phyloP scores from a whole-genome alignment of 2,329 filamentous ascomycete genomes.

The Fusarium sororula region DNA sequence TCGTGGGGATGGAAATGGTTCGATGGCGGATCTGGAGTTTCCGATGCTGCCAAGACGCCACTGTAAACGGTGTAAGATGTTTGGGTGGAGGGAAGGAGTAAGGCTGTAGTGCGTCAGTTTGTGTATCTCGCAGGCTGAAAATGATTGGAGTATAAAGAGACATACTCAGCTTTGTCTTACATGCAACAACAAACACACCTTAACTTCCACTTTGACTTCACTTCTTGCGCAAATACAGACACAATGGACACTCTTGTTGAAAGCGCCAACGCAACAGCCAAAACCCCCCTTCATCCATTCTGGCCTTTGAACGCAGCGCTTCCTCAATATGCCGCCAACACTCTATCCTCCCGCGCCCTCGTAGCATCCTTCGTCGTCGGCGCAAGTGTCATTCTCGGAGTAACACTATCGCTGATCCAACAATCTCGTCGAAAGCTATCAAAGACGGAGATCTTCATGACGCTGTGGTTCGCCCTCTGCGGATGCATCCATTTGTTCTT shows the following conservation, averaged over 20 bases:
- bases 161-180: neutral
- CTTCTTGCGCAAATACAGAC: neutral
- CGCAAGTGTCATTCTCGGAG: conserved; percentile 64
- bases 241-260: conserved; percentile 26
- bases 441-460: conserved; percentile 63
- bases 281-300: conserved; percentile 67
- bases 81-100: neutral
- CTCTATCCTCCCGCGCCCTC: conserved; percentile 66
- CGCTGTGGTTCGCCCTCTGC: conserved; percentile 82
- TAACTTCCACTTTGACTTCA: neutral
- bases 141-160: neutral
- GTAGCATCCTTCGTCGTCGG: conserved; percentile 67
- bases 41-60: conserved; percentile 23
- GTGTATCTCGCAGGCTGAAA: neutral
- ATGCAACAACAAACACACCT: no score
- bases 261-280: conserved; percentile 6
- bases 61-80: neutral
- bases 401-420: conserved; percentile 64
- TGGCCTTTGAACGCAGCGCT: conserved; percentile 73
- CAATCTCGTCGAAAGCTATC: conserved; percentile 62
- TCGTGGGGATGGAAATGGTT: conserved; percentile 10
- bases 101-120: neutral
- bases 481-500: conserved; percentile 58
- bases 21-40: conserved; percentile 34
- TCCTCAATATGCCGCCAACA: conserved; percentile 72